Evolutionary conservation across 495 filamentous ascomycete species (phyloP), one percentile per base, ranked within the genome.

Genomic region (Zalerion maritima): DNA sequence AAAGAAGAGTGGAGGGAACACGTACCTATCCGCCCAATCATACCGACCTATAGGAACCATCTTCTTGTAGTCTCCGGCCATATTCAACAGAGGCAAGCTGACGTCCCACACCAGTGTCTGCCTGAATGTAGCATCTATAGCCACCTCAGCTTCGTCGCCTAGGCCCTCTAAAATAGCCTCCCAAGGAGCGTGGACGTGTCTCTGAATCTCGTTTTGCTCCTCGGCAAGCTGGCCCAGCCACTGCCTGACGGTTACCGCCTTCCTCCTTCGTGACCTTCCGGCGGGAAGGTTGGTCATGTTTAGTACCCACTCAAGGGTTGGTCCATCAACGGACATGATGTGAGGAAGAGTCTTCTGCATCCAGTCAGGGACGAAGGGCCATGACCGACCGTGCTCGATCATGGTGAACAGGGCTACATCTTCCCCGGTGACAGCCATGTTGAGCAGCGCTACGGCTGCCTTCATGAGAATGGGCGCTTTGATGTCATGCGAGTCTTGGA

Each of bases 291-390:
- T 20, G 14, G 34, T 31, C 21, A 39, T 24, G 26, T 49, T 45
- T 1, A 43, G 12, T 5, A 35, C 33, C 32, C 41, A 36, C 25
- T 36, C 40, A 3, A 35, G 20, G 8, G 43, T 50, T 7, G 31
- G 34, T 0, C 43, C 46, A 17, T 40, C 43, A 13, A 50, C 45
- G 12, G 30, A 42, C 25, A 35, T 29, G 11, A 43, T 27, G 7
- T 36, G 36, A 8, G 41, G 40, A 2, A 50, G 37, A n/a, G 32
- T 17, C 7, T 25, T 21, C 5, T 21, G 29, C 14, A 50, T 26
- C 32, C 37, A 38, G 3, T 26, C 21, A 2, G 38, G 36, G 3
- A 50, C 28, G 26, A 47, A 44, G 1, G 46, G 46, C 46, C 46
- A 50, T 13, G 31, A 31, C 3, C 43, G 43, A 3, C 27, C 38